These are phyloP conservation scores for Serendipita vermifera DNA, from an alignment of 768 basidiomycete species.

Conservation along the genomic window DNA sequence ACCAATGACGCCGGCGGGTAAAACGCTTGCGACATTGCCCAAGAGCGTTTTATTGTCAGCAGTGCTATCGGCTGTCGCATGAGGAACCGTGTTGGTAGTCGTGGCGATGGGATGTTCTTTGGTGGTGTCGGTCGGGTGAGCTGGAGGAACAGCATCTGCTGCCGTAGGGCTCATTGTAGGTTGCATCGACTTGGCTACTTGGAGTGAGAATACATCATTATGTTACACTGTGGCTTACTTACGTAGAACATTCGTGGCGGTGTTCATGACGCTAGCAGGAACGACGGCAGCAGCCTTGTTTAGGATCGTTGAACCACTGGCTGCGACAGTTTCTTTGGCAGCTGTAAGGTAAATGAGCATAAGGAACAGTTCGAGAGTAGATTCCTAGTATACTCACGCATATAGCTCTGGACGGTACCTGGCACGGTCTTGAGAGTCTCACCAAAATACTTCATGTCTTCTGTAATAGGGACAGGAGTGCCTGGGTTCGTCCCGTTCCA, in stretches of 20 bases:
- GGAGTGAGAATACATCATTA: neutral
- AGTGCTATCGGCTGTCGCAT: too few species aligned
- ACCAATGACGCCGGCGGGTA: neutral
- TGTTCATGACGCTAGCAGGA: neutral
- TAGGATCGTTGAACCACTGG: neutral
- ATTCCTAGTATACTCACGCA: neutral
- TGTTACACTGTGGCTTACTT: neutral
- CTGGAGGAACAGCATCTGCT: neutral
- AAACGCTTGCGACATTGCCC: neutral
- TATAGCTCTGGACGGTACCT: neutral
- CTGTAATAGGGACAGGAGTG: conserved; percentile 3
- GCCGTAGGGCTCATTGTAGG: conserved; percentile 1
- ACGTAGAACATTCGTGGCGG: neutral
- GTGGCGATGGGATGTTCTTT: neutral
- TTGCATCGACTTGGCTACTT: neutral
- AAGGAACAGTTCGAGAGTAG: too few species aligned
- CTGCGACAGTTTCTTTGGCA: neutral
- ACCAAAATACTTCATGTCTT: conserved; percentile 7
- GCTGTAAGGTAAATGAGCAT: too few species aligned
- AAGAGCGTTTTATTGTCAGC: neutral
- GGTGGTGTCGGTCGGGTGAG: neutral
- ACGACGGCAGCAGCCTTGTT: neutral
- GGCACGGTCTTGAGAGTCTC: conserved; percentile 1
- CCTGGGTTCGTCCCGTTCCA: conserved; percentile 1
- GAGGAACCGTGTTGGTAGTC: too few species aligned